phyloP scores from a whole-genome alignment of 306 rosid genomes.

The Luffa acutangula region DNA sequence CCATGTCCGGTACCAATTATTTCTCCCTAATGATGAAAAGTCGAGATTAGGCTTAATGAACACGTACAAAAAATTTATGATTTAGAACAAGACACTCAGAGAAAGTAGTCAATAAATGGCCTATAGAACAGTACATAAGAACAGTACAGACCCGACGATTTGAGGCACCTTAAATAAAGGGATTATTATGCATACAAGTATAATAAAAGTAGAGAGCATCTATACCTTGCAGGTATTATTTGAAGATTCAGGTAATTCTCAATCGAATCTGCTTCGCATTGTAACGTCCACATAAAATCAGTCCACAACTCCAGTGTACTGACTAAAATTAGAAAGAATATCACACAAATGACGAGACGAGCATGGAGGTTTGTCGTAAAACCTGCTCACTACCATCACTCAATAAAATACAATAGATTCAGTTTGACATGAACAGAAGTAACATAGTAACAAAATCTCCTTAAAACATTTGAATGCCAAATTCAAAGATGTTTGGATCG shows the following conservation, averaged over 20 bases:
- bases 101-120: not conserved
- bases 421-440: not conserved
- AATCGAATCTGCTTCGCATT: not conserved
- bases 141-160: not conserved
- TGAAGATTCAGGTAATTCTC: not conserved
- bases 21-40: not conserved
- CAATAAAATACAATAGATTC: not conserved
- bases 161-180: not conserved
- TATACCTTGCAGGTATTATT: not conserved
- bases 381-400: conserved; percentile 7
- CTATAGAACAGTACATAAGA: not conserved
- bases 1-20: not conserved
- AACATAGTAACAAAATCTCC: not conserved
- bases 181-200: not conserved
- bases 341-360: not conserved
- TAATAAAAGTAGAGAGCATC: not conserved
- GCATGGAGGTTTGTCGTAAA: conserved; percentile 8
- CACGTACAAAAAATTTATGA: not conserved
- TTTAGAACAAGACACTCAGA: not conserved
- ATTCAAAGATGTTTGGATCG: not conserved
- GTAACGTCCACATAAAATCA: not conserved
- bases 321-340: not conserved
- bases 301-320: not conserved
- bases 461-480: not conserved
- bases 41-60: too few relatives aligned